Evolutionary conservation across 179 eudicot species (phyloP).

Genomic region (Beta corolliflora): DNA sequence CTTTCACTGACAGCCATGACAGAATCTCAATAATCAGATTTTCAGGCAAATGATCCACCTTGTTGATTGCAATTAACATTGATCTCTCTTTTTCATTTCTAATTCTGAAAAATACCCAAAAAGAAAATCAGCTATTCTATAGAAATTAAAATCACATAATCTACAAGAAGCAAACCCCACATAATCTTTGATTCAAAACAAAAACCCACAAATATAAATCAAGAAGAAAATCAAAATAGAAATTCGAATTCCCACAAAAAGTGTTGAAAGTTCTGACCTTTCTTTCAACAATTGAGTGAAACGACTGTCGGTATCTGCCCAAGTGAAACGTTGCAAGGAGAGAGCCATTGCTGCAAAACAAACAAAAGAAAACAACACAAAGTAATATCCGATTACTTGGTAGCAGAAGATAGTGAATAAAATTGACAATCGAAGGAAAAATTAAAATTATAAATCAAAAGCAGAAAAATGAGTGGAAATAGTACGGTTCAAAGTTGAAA

Average conservation of each 20-base stretch:
- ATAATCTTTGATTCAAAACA: too few species aligned
- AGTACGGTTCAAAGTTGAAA: neutral
- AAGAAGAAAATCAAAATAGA: neutral
- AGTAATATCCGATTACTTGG: neutral
- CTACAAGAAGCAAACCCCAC: too few species aligned
- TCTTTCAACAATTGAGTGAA: constrained; percentile 9
- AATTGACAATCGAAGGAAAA: too few species aligned
- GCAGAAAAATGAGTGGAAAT: too few species aligned
- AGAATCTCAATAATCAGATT: constrained; percentile 23
- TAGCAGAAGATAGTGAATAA: neutral
- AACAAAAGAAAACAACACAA: neutral
- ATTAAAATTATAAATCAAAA: too few species aligned
- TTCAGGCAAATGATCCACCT: constrained; percentile 11
- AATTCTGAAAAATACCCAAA: neutral
- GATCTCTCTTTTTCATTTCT: constrained; percentile 13
- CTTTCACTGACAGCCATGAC: constrained; percentile 27
- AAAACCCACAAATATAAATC: too few species aligned
- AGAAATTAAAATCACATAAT: too few species aligned
- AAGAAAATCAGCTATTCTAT: neutral
- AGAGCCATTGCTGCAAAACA: constrained; percentile 17
- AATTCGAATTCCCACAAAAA: neutral
- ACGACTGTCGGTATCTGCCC: neutral
- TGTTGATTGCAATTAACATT: neutral
- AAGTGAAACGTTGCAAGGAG: constrained; percentile 23
- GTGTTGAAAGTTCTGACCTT: neutral